Evolutionary conservation across 352 stramenopile genomes (phyloP).

Genomic region (Phytophthora uliginosa): DNA sequence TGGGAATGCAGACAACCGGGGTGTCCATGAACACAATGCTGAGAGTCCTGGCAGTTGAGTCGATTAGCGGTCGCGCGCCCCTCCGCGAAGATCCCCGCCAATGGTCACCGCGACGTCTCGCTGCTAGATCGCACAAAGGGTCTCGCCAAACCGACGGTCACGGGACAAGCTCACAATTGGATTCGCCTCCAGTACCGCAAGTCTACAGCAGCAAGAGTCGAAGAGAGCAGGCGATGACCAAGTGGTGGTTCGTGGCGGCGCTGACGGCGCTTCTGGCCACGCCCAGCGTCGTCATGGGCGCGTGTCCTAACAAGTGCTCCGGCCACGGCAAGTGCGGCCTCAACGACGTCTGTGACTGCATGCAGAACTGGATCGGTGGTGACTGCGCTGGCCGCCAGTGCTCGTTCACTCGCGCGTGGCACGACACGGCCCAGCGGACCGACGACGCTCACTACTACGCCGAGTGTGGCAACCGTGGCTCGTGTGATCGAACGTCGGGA

Average conservation of each 20-base stretch:
- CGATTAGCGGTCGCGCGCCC: constrained; percentile 1
- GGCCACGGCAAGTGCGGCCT: constrained; percentile 65
- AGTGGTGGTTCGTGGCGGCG: constrained; percentile 44
- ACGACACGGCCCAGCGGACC: constrained; percentile 51
- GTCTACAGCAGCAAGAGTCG: neutral
- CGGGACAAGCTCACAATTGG: constrained; percentile 13
- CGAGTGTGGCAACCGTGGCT: constrained; percentile 76
- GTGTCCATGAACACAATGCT: neutral
- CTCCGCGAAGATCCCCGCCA: constrained; percentile 21
- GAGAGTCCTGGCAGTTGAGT: neutral
- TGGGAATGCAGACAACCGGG: neutral
- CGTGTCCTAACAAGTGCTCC: constrained; percentile 75
- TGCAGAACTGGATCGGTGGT: constrained; percentile 67
- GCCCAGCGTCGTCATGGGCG: constrained; percentile 33
- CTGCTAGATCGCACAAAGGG: constrained; percentile 25
- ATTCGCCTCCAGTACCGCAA: constrained; percentile 23
- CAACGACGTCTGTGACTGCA: constrained; percentile 73
- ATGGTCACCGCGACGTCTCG: constrained; percentile 23
- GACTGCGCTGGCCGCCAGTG: constrained; percentile 69
- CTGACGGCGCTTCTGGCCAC: constrained; percentile 51
- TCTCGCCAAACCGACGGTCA: constrained; percentile 7
- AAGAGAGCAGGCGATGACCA: constrained; percentile 24
- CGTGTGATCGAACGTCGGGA: constrained; percentile 76
- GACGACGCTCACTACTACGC: constrained; percentile 62
- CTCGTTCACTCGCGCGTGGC: constrained; percentile 66